Evolutionary conservation across 1,284 basidiomycete genomes (phyloP).

Genomic region (Marasmius sp.): DNA sequence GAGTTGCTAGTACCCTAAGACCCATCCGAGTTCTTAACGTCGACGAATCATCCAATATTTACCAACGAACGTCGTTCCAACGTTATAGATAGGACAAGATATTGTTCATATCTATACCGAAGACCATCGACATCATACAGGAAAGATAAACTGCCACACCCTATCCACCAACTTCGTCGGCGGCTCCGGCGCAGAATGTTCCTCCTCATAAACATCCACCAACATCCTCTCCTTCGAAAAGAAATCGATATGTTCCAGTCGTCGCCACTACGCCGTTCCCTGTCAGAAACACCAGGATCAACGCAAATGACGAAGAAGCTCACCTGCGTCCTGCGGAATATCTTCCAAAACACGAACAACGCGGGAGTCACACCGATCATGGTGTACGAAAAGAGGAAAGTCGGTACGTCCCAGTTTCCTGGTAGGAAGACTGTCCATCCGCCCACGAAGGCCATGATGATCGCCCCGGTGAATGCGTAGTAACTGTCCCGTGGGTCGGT

Average conservation of each 20-base stretch:
- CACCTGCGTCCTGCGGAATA: constrained; percentile 50
- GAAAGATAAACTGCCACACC: not conserved
- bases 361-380: constrained; percentile 54
- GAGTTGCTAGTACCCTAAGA: no score
- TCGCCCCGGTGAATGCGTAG: constrained; percentile 42
- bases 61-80: no score
- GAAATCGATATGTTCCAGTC: constrained; percentile 34
- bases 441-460: constrained; percentile 53
- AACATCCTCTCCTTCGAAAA: constrained; percentile 36
- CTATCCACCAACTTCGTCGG: not conserved
- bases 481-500: constrained; percentile 25
- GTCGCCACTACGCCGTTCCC: constrained; percentile 29
- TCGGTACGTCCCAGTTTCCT: constrained; percentile 51
- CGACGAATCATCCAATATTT: no score
- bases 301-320: constrained; percentile 12
- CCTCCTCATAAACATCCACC: constrained; percentile 36
- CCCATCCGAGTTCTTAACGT: no score
- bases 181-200: not conserved
- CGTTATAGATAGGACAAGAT: no score
- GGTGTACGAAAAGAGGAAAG: constrained; percentile 55
- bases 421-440: constrained; percentile 56
- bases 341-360: constrained; percentile 60
- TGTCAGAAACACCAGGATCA: not conserved
- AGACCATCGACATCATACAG: not conserved
- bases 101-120: no score